Percentiles rank a stretch among this genome's conserved stretches.
Conservation (phyloP, 169 alveolate species). For the Hepatocystis sp. region DNA sequence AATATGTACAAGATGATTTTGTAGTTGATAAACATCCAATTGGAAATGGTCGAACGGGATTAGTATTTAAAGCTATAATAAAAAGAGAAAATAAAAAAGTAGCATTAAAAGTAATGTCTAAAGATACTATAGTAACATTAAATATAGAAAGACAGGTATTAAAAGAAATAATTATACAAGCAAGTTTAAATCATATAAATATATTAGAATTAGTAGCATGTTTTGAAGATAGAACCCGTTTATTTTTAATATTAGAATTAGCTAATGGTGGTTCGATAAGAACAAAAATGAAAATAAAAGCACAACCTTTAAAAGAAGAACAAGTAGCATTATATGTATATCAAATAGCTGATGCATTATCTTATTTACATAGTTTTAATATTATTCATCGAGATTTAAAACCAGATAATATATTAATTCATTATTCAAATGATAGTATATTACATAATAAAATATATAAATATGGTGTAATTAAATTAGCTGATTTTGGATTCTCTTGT, state of each 20-base stretch:
- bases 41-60: conserved; percentile 73
- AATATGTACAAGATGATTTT: conserved; percentile 53
- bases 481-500: conserved; percentile 95
- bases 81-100: conserved; percentile 52
- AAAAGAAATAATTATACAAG: conserved; percentile 93
- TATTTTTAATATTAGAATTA: conserved; percentile 93
- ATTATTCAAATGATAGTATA: conserved; percentile 35
- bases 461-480: conserved; percentile 91
- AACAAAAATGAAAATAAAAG: conserved; percentile 80
- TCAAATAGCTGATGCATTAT: conserved; percentile 86
- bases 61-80: conserved; percentile 69
- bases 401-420: conserved; percentile 88
- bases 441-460: conserved; percentile 33
- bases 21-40: conserved; percentile 62
- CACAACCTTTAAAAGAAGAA: conserved; percentile 84
- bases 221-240: conserved; percentile 92
- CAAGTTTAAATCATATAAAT: conserved; percentile 90
- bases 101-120: conserved; percentile 67
- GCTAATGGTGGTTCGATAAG: conserved; percentile 93
- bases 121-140: conserved; percentile 36
- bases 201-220: conserved; percentile 91
- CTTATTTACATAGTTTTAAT: conserved; percentile 84
- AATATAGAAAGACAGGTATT: conserved; percentile 82
- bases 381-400: conserved; percentile 88
- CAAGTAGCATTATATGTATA: conserved; percentile 88